Evolutionary conservation across 345 rosid genomes (phyloP), one percentile per base, ranked within the genome.

Genomic region (Combretum micranthum): DNA sequence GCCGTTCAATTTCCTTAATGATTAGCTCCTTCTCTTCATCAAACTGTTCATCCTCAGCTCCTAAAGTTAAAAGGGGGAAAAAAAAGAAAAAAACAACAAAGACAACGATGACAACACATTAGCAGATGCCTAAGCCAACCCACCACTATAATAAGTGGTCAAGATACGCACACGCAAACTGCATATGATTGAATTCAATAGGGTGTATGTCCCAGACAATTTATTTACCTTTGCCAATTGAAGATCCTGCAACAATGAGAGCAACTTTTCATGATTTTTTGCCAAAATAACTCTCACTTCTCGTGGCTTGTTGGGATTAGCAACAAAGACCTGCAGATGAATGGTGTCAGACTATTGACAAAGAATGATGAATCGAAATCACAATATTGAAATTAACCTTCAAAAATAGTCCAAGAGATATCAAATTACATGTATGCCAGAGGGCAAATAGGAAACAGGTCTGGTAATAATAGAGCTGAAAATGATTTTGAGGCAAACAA

Each of bases 1-100:
- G 66, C 72, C 75, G 80, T 69, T 75, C 65, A 32, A 93, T 93
- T 74, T 87, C 97, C 55, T 79, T 85, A 44, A 93, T 83, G 71
- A 89, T 89, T 56, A 89, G 69, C 68, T 93, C 97, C 68, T 89
- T 93, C 70, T 89, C 99, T 72, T 87, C 97, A 26, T 93, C 99
- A 58, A 93, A 89, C 69, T 87, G 86, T 52, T 93, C 99, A 56
- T 87, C 99, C 45, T 87, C 97, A 0, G 83, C 75, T 52, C 97
- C 94, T 88, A 73, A 49, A 49, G 55, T 14, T 12, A 12, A 32
- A 37, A 18, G 11, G 12, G 16, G 18, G 25, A 11, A 39, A 25
- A 16, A 16, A 12, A 19, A 48, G n/a, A n/a, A n/a, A n/a, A n/a
- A n/a, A n/a, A n/a, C n/a, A n/a, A n/a, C n/a, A n/a, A n/a, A n/a